Conservation (phyloP, 2,329 filamentous ascomycete genomes). For the Colletotrichum acutatum region DNA sequence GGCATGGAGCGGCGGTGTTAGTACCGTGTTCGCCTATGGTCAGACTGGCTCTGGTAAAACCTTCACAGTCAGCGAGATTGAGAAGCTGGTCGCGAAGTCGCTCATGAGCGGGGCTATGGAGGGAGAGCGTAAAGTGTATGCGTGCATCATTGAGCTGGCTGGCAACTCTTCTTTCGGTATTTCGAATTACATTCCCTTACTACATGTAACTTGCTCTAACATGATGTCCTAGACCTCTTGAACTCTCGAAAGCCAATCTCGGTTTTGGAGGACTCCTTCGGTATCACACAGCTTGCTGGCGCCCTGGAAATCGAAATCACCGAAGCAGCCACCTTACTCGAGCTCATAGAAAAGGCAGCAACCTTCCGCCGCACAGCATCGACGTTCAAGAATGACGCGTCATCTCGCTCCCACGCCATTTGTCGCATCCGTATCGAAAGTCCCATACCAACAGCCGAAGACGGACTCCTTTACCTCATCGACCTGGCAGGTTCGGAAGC, state of each 20-base stretch:
- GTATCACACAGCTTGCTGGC: constrained; percentile 55
- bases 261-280: constrained; percentile 58
- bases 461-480: constrained; percentile 58
- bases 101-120: constrained; percentile 42
- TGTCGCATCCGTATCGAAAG: constrained; percentile 58
- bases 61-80: constrained; percentile 53
- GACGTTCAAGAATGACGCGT: constrained; percentile 58
- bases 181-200: neutral
- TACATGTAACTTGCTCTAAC: neutral
- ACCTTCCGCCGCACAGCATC: constrained; percentile 53
- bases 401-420: constrained; percentile 60
- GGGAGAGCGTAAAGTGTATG: constrained; percentile 44
- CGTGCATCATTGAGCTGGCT: constrained; percentile 53
- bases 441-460: constrained; percentile 42
- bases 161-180: constrained; percentile 48
- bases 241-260: constrained; percentile 53
- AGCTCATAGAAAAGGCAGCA: constrained; percentile 49
- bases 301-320: constrained; percentile 51
- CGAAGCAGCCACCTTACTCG: constrained; percentile 42
- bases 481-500: constrained; percentile 62
- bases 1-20: constrained; percentile 58
- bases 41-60: constrained; percentile 63
- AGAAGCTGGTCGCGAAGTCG: constrained; percentile 51
- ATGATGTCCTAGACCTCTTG: constrained; percentile 48
- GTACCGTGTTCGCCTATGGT: constrained; percentile 61